Percentiles rank a stretch among this genome's conserved stretches.
phyloP scores from a whole-genome alignment of 2,329 filamentous ascomycete species.

The Fusarium transvaalense region DNA sequence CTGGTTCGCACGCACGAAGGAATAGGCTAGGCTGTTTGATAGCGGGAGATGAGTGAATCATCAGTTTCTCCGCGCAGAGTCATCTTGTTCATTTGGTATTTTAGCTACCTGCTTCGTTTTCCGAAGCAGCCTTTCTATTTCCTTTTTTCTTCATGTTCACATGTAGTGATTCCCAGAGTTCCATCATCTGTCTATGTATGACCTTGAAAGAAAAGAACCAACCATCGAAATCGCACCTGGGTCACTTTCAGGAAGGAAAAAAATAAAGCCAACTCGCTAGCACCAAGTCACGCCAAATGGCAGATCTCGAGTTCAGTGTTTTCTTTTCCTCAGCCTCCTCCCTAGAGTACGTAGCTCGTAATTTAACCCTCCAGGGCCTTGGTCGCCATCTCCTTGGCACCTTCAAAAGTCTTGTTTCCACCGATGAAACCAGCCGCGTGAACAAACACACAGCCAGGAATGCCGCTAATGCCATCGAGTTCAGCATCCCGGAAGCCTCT shows the following conservation, averaged over 20 bases:
- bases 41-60: constrained; percentile 22
- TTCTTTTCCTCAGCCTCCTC: too few species aligned
- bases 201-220: constrained; percentile 6
- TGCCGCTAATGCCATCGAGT: constrained; percentile 77
- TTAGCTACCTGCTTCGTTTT: constrained; percentile 39
- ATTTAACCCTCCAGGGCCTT: constrained; percentile 72
- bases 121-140: constrained; percentile 35
- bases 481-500: constrained; percentile 89
- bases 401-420: constrained; percentile 91
- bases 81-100: constrained; percentile 45
- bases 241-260: neutral
- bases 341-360: neutral
- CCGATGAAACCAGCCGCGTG: constrained; percentile 97
- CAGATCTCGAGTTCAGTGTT: too few species aligned
- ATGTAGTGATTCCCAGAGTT: constrained; percentile 18
- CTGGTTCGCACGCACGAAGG: constrained; percentile 42
- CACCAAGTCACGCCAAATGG: too few species aligned
- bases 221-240: neutral
- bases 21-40: constrained; percentile 43
- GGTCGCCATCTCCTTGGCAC: constrained; percentile 85
- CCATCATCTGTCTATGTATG: constrained; percentile 16
- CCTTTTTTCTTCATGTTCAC: constrained; percentile 13
- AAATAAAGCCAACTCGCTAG: too few species aligned
- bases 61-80: constrained; percentile 30
- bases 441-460: constrained; percentile 87